These are phyloP conservation scores for Protomyces inouyei DNA, from an alignment of 1,139 yeast genomes.

Conservation along the genomic window DNA sequence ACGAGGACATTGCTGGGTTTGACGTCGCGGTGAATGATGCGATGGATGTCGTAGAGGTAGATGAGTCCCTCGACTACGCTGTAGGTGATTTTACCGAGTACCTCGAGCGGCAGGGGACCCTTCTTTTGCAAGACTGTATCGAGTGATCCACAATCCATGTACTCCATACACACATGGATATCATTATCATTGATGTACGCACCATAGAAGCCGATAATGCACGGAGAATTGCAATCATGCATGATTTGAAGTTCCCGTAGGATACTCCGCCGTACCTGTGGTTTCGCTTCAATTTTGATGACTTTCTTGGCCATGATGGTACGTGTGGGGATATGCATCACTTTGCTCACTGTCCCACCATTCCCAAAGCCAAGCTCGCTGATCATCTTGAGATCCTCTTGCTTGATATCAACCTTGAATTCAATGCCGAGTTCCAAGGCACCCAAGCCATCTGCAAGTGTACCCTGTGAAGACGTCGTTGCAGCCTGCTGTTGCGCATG, in stretches of 20 bases:
- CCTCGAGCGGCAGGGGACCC: constrained; percentile 58
- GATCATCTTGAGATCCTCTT: constrained; percentile 65
- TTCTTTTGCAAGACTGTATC: constrained; percentile 64
- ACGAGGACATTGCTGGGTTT: constrained; percentile 93
- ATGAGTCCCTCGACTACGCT: constrained; percentile 78
- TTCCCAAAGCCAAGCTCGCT: constrained; percentile 85
- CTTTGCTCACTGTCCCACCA: constrained; percentile 87
- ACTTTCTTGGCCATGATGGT: constrained; percentile 83
- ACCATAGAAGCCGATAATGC: constrained; percentile 83
- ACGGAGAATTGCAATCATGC: constrained; percentile 79
- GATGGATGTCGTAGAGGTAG: constrained; percentile 71
- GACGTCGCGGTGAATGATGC: constrained; percentile 92
- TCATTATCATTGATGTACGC: constrained; percentile 67
- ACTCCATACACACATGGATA: constrained; percentile 97
- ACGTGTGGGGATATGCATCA: constrained; percentile 81
- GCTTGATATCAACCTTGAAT: constrained; percentile 51
- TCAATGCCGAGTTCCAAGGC: constrained; percentile 48
- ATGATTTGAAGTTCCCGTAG: constrained; percentile 81
- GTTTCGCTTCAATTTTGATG: constrained; percentile 80
- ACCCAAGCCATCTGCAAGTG: constrained; percentile 37
- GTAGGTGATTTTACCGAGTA: constrained; percentile 67
- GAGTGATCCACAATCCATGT: constrained; percentile 95
- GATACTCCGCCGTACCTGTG: constrained; percentile 75
- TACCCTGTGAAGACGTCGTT: constrained; percentile 31
- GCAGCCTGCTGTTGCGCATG: constrained; percentile 13